A percentile compares a stretch with the other conserved stretches of the same genome.
Evolutionary conservation across 2,329 filamentous ascomycete genomes (phyloP).

Genomic region (Fusarium avenaceum): DNA sequence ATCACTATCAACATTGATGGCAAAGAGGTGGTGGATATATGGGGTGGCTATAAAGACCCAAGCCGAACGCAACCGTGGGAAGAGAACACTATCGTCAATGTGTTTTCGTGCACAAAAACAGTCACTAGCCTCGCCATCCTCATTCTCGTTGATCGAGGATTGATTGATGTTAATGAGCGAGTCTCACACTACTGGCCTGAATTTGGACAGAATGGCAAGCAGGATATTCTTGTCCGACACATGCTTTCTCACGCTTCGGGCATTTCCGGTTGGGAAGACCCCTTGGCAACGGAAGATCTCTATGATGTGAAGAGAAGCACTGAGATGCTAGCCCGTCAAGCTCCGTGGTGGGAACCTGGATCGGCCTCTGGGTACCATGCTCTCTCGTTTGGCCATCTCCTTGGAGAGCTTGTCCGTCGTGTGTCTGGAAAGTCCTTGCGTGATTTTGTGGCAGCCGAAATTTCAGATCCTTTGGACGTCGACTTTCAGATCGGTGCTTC

Average conservation of each 20-base stretch:
- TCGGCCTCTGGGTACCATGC: slow-evolving; percentile 2
- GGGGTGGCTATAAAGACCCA: slow-evolving; percentile 10
- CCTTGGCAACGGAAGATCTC: neutral
- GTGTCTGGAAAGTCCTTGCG: neutral
- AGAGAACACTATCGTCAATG: slow-evolving; percentile 11
- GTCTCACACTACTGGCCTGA: slow-evolving; percentile 36
- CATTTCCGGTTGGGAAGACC: slow-evolving; percentile 9
- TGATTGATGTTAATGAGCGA: neutral
- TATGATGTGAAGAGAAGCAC: neutral
- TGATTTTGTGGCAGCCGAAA: slow-evolving; percentile 1
- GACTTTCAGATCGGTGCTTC: slow-evolving; percentile 19
- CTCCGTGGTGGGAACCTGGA: slow-evolving; percentile 12
- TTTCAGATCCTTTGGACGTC: neutral
- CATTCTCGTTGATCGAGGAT: slow-evolving; percentile 20
- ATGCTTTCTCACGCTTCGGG: slow-evolving; percentile 21
- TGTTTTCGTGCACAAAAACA: slow-evolving; percentile 33
- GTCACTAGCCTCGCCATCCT: slow-evolving; percentile 32
- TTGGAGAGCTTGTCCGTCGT: neutral
- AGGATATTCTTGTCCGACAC: slow-evolving; percentile 11
- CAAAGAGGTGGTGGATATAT: neutral
- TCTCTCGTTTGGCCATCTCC: neutral
- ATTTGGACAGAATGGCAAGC: slow-evolving; percentile 32
- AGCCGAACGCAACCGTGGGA: neutral
- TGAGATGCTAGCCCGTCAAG: neutral
- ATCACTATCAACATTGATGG: slow-evolving; percentile 10